Evolutionary conservation across 768 basidiomycete genomes (phyloP).

Genomic region (Cystofilobasidium bisporidii): DNA sequence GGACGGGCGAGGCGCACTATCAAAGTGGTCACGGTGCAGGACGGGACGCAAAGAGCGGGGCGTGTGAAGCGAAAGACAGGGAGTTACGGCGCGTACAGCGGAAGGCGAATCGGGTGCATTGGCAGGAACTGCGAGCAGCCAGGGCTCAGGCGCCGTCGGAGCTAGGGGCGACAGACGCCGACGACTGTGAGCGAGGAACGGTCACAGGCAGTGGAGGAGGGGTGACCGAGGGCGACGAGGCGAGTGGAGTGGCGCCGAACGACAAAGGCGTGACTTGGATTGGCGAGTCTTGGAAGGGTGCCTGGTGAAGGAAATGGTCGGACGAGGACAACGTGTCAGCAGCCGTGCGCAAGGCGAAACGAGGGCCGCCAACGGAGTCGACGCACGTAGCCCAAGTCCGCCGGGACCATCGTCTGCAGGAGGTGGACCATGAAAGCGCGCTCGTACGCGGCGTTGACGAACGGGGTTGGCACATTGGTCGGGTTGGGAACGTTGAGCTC

Average conservation of each 20-base stretch:
- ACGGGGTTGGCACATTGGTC: constrained; percentile 2
- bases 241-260: too few relatives aligned
- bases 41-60: too few relatives aligned
- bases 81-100: too few relatives aligned
- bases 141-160: too few relatives aligned
- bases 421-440: constrained; percentile 4
- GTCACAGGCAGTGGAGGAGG: too few relatives aligned
- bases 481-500: not conserved
- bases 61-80: too few relatives aligned
- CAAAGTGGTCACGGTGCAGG: too few relatives aligned
- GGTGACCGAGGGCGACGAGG: not conserved
- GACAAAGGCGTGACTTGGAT: not conserved
- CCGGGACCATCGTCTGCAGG: constrained; percentile 7
- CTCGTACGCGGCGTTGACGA: constrained; percentile 17
- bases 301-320: not conserved
- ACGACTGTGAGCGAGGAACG: too few relatives aligned
- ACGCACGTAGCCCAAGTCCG: constrained; percentile 11
- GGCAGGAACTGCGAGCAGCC: too few relatives aligned
- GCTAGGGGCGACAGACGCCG: not conserved
- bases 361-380: not conserved
- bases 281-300: not conserved
- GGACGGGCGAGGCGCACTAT: too few relatives aligned
- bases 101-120: too few relatives aligned
- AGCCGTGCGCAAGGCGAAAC: not conserved
- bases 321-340: not conserved